phyloP scores from a whole-genome alignment of 2,329 filamentous ascomycete species.

The Raffaelea deltoideospora region DNA sequence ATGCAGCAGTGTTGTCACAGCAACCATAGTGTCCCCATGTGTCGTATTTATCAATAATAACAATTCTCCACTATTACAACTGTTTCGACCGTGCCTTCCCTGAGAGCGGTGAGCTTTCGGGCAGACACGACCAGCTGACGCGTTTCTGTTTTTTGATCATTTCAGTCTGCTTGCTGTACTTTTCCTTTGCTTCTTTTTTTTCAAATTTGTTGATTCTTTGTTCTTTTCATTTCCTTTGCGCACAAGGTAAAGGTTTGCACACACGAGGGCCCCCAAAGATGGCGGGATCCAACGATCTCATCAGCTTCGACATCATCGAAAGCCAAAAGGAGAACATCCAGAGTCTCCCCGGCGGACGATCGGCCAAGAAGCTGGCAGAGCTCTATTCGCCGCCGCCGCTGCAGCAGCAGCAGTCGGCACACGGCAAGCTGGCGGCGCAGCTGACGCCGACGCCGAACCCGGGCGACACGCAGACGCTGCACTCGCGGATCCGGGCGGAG shows the following conservation, averaged over 20 bases:
- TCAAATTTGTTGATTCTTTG: neutral
- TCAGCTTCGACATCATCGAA: conserved; percentile 86
- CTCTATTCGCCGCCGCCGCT: conserved; percentile 54
- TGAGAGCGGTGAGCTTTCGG: neutral
- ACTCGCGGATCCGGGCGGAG: conserved; percentile 65
- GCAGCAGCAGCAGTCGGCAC: conserved; percentile 24
- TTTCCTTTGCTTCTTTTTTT: neutral
- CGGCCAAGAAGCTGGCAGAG: conserved; percentile 74
- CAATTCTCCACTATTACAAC: neutral
- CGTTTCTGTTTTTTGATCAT: neutral
- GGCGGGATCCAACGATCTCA: conserved; percentile 29
- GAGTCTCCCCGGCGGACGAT: conserved; percentile 71
- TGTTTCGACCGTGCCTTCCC: neutral
- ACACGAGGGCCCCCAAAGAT: conserved; percentile 6
- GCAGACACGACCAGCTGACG: neutral
- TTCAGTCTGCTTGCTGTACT: neutral
- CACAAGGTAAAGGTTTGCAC: neutral
- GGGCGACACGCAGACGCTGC: conserved; percentile 54
- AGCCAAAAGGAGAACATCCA: conserved; percentile 97
- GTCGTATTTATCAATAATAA: neutral
- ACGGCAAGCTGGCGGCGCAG: conserved; percentile 28
- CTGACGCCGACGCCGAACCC: conserved; percentile 42
- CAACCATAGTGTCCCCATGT: neutral
- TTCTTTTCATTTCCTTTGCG: neutral
- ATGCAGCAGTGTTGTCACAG: neutral